Conservation (phyloP, 306 rosid species). For the Lagenaria siceraria region DNA sequence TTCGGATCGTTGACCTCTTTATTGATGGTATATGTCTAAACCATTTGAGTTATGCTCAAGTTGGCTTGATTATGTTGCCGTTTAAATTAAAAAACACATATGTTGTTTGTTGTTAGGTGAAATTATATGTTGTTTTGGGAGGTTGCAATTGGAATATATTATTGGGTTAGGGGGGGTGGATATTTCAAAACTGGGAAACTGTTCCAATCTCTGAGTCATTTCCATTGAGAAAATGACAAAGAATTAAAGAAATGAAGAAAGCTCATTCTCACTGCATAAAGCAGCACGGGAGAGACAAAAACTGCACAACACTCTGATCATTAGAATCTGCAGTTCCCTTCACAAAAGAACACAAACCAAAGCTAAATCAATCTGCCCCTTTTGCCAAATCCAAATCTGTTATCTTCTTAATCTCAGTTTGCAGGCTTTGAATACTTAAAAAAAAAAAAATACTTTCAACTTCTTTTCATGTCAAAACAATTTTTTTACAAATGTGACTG, state of each 20-base stretch:
- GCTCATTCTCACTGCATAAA: slow-evolving; percentile 70
- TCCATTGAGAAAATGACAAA: slow-evolving; percentile 63
- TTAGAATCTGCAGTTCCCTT: slow-evolving; percentile 58
- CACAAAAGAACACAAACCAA: slow-evolving; percentile 39
- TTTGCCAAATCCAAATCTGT: slow-evolving; percentile 6
- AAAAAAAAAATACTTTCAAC: too few species aligned
- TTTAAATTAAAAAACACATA: neutral
- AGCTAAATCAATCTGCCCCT: slow-evolving; percentile 2
- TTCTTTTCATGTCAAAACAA: neutral
- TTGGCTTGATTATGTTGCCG: too few species aligned
- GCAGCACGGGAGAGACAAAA: slow-evolving; percentile 46
- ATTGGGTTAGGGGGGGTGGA: neutral
- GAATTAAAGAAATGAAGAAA: slow-evolving; percentile 41
- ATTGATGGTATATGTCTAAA: too few species aligned
- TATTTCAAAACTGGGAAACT: slow-evolving; percentile 12
- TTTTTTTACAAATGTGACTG: neutral
- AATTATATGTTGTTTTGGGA: neutral
- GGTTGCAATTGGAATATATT: neutral
- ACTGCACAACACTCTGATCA: slow-evolving; percentile 25
- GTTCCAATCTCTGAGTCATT: slow-evolving; percentile 19
- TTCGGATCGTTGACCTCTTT: too few species aligned
- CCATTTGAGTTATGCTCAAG: too few species aligned
- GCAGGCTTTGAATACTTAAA: neutral
- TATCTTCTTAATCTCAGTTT: slow-evolving; percentile 6
- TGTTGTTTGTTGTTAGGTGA: neutral